These are phyloP conservation scores for Polytrichum formosum DNA, from an alignment of 225 moss, liverwort and hornwort species.

Conservation along the genomic window DNA sequence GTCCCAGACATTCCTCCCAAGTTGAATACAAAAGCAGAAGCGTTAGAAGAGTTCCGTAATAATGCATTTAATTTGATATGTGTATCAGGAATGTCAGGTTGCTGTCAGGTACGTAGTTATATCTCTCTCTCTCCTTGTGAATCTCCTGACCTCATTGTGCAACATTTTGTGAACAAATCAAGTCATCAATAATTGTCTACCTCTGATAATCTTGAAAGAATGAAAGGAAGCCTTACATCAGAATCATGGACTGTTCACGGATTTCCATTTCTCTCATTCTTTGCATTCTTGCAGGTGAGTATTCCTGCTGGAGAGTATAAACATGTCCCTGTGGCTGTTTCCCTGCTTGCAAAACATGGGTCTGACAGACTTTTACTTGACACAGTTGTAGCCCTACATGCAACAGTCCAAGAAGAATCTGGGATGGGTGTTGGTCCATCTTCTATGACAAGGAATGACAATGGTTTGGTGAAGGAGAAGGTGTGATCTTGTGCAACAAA, in stretches of 20 bases:
- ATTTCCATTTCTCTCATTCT: too few species aligned
- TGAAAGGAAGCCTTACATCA: too few species aligned
- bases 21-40: constrained; percentile 58
- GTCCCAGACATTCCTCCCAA: constrained; percentile 85
- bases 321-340: constrained; percentile 68
- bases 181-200: too few species aligned
- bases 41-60: constrained; percentile 56
- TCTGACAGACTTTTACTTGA: constrained; percentile 91
- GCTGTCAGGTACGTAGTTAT: constrained; percentile 69
- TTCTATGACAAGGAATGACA: constrained; percentile 42
- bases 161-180: too few species aligned
- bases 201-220: too few species aligned
- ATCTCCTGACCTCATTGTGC: too few species aligned
- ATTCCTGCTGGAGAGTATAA: constrained; percentile 73
- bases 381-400: constrained; percentile 67
- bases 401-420: constrained; percentile 71
- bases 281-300: constrained; percentile 50
- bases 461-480: constrained; percentile 79
- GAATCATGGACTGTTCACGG: too few species aligned
- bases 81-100: constrained; percentile 90
- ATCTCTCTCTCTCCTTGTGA: too few species aligned
- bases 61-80: constrained; percentile 66
- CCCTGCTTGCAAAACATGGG: constrained; percentile 90
- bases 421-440: constrained; percentile 23
- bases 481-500: constrained; percentile 21